Conservation (phyloP, 305 asterid species). For the Plantago lanceolata region DNA sequence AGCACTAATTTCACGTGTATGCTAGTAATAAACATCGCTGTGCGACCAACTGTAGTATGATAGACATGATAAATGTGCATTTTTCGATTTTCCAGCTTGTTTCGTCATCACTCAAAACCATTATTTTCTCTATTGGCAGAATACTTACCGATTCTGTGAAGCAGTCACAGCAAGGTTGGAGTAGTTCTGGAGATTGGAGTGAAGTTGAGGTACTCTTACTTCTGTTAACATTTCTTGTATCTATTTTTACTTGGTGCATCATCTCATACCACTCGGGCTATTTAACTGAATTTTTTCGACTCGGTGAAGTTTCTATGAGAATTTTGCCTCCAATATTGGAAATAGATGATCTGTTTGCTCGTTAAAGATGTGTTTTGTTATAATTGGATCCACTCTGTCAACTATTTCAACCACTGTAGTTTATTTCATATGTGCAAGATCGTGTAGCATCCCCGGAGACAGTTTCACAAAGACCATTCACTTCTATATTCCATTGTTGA, state of each 20-base stretch:
- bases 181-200: slow-evolving; percentile 68
- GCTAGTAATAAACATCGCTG: too few relatives aligned
- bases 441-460: neutral
- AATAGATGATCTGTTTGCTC: neutral
- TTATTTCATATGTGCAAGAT: too few relatives aligned
- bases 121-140: slow-evolving; percentile 39
- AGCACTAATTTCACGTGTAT: too few relatives aligned
- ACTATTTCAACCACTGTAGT: too few relatives aligned
- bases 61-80: neutral
- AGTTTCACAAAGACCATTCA: neutral
- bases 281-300: neutral
- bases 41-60: too few relatives aligned
- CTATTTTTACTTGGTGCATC: slow-evolving; percentile 1
- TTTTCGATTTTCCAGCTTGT: neutral
- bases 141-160: slow-evolving; percentile 67
- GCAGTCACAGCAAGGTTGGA: slow-evolving; percentile 65
- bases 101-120: slow-evolving; percentile 4
- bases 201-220: slow-evolving; percentile 61
- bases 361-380: neutral
- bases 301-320: too few relatives aligned
- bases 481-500: neutral
- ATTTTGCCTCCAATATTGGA: too few relatives aligned
- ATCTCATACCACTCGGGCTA: slow-evolving; percentile 1
- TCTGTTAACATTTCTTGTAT: neutral
- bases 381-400: too few relatives aligned